Conservation (phyloP, 148 eudicot species). For the Suaeda aralocaspica region DNA sequence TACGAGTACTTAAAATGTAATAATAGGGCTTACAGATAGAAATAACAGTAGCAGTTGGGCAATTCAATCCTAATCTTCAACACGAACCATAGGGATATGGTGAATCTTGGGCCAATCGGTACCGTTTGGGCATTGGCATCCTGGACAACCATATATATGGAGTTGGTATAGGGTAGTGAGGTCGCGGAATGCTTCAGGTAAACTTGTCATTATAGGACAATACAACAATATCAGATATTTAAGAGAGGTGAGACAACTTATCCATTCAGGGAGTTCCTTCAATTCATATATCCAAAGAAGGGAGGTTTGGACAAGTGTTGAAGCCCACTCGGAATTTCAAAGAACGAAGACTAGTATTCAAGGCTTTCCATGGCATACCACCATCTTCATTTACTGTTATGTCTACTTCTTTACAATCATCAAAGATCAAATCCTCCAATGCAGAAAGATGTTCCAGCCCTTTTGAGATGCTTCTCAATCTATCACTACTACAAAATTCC, state of each 20-base stretch:
- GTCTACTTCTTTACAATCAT: not conserved
- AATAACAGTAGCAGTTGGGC: too few relatives aligned
- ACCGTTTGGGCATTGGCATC: too few relatives aligned
- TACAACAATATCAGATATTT: not conserved
- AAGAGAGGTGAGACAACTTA: constrained; percentile 8
- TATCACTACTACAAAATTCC: not conserved
- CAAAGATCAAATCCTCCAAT: constrained; percentile 4
- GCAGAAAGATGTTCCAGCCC: constrained; percentile 19
- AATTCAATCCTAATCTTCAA: too few relatives aligned
- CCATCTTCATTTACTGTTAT: not conserved
- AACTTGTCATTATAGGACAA: not conserved
- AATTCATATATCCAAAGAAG: not conserved
- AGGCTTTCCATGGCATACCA: constrained; percentile 25
- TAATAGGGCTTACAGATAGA: too few relatives aligned
- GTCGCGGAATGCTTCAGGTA: not conserved
- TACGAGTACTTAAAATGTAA: too few relatives aligned
- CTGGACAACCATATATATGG: too few relatives aligned
- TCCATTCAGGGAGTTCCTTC: constrained; percentile 17
- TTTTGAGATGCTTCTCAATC: constrained; percentile 1
- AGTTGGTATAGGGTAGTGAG: not conserved
- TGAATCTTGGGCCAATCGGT: too few relatives aligned
- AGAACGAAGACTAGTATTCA: constrained; percentile 15
- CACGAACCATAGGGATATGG: too few relatives aligned
- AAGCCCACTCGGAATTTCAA: constrained; percentile 13
- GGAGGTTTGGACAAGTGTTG: constrained; percentile 15